Evolutionary conservation across 2,329 filamentous ascomycete genomes (phyloP), one percentile per base, ranked within the genome.

Genomic region (Apiospora koreana): DNA sequence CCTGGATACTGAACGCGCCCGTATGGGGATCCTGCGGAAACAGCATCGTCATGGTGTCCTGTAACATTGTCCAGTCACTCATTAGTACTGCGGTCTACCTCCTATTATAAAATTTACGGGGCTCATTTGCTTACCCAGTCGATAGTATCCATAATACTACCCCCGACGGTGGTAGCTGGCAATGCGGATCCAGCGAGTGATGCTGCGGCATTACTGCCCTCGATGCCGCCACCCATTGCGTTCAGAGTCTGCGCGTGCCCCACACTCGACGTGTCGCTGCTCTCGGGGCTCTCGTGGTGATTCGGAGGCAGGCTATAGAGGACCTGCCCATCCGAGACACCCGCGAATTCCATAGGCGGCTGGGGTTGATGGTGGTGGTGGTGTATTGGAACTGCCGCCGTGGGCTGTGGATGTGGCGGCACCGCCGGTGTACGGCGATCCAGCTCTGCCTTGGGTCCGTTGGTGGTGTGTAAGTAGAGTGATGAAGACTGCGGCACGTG

Each of bases 71-170:
- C 31, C 54, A 62, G 54, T 62, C 28, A 58, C 16, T 35, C 28
- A 62, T 28, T 16, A 72, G 50, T 12, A 68, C 16, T 28, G 3
- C 35, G 35, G 4, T 35, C 35, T 35, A 3, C 8, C 35, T 4
- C 8, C 8, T 8, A 35, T 8, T 14, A 50, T 54, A 38, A 7
- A 2, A 28, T n/a, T n/a, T n/a, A 58, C 50, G 50, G 25, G 23
- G 35, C 4, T 35, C 8, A 2, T 21, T 5, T 68, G n/a, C 41
- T 68, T 45, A 68, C 66, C 41, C 41, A 45, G 46, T 46, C 66
- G 25, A 68, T 46, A 80, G 91, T 90, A 90, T 90, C 92, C 74
- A 93, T 89, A 73, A 92, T 88, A 69, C 88, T 87, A 50, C 89
- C 80, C 79, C 85, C 83, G 46, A 82, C 74, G 72, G 80, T 79